phyloP scores from a whole-genome alignment of 176 grass and related monocot genomes.

The Oryza longistaminata region DNA sequence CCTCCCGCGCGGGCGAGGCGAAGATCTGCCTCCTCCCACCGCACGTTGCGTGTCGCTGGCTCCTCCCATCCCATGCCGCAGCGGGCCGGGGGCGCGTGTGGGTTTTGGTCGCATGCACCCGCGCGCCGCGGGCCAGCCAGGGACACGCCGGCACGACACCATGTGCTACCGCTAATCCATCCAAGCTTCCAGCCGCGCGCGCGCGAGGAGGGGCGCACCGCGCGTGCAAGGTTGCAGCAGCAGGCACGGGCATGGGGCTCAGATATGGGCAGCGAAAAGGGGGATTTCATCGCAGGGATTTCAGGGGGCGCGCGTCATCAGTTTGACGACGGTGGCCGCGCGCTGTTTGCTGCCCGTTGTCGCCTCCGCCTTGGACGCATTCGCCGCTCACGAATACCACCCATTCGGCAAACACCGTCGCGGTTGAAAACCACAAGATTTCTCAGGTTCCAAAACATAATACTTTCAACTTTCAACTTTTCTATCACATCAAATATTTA shows the following conservation, averaged over 20 bases:
- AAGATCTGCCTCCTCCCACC: no score
- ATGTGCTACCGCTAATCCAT: constrained; percentile 34
- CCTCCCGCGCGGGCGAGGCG: no score
- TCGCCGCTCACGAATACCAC: not conserved
- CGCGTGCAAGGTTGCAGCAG: not conserved
- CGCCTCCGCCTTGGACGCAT: constrained; percentile 23
- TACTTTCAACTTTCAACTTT: no score
- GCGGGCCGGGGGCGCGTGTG: not conserved
- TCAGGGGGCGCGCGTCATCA: not conserved
- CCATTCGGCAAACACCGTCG: no score
- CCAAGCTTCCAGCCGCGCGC: not conserved
- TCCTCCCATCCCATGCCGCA: not conserved
- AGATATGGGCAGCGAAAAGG: not conserved
- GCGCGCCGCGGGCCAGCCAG: not conserved
- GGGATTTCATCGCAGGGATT: not conserved
- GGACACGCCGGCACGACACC: constrained; percentile 30
- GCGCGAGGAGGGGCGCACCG: not conserved
- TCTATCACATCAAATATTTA: no score
- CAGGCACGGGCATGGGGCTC: not conserved
- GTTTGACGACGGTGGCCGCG: not conserved
- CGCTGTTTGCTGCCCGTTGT: no score
- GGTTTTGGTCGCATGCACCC: not conserved
- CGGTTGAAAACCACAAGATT: no score
- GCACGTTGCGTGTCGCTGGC: no score
- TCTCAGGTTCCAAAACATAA: no score